These are phyloP conservation scores for Malus hybrid DNA, from an alignment of 331 rosid species.

Conservation along the genomic window DNA sequence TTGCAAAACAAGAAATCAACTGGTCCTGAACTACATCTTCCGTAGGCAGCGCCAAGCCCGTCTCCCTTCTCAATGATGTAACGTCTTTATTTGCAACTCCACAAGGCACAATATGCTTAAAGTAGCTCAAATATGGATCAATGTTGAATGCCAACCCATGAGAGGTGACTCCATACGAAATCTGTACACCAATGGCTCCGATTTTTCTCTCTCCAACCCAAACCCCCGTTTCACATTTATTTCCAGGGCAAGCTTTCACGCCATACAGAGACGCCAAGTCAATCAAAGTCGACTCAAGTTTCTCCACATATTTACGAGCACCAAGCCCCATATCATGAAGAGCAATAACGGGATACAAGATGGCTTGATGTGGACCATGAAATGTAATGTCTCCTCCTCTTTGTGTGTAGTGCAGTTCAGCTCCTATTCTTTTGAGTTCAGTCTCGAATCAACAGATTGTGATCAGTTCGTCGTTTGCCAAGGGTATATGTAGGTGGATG, in stretches of 20 bases:
- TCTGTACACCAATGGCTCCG: slow-evolving; percentile 74
- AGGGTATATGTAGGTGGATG: slow-evolving; percentile 74
- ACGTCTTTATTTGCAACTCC: slow-evolving; percentile 67
- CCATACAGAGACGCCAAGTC: slow-evolving; percentile 59
- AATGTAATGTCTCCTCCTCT: slow-evolving; percentile 81
- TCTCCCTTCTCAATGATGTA: slow-evolving; percentile 67
- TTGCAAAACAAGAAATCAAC: slow-evolving; percentile 61
- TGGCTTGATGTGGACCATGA: slow-evolving; percentile 81
- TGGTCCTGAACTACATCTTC: slow-evolving; percentile 56
- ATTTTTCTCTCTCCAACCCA: slow-evolving; percentile 82
- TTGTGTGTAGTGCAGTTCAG: slow-evolving; percentile 62
- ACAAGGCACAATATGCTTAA: slow-evolving; percentile 74
- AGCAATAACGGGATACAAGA: slow-evolving; percentile 58
- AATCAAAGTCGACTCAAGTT: slow-evolving; percentile 69
- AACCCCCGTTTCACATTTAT: slow-evolving; percentile 55
- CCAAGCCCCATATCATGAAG: slow-evolving; percentile 59
- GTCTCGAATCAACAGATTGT: slow-evolving; percentile 54
- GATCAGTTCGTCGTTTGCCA: slow-evolving; percentile 66
- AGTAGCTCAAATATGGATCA: slow-evolving; percentile 65
- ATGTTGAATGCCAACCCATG: slow-evolving; percentile 85
- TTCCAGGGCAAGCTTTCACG: slow-evolving; percentile 63
- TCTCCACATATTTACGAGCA: slow-evolving; percentile 62
- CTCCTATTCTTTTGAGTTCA: slow-evolving; percentile 55
- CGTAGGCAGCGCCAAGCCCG: slow-evolving; percentile 32
- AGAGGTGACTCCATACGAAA: slow-evolving; percentile 62